Conservation (phyloP, 148 eudicot genomes). For the Rhododendron henanense region DNA sequence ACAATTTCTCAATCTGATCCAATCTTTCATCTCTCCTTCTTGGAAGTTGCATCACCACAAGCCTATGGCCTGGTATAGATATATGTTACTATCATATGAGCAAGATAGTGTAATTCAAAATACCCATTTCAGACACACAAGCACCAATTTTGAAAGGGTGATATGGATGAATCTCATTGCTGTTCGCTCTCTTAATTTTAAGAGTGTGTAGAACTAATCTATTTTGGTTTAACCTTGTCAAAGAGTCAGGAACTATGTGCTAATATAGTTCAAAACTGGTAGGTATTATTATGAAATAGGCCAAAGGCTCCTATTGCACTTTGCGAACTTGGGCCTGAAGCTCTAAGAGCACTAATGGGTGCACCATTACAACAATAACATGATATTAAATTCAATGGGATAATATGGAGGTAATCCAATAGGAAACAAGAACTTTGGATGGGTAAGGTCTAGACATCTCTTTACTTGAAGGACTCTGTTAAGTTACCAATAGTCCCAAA, state of each 20-base stretch:
- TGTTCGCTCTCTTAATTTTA: neutral
- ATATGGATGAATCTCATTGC: neutral
- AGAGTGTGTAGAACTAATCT: neutral
- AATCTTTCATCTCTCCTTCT: slow-evolving; percentile 43
- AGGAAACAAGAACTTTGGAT: neutral
- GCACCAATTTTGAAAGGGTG: neutral
- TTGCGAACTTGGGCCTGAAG: neutral
- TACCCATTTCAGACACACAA: neutral
- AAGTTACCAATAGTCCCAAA: neutral
- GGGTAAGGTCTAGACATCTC: neutral
- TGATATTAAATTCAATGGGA: neutral
- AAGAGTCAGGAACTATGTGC: neutral
- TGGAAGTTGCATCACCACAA: slow-evolving; percentile 95
- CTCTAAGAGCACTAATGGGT: neutral
- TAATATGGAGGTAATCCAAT: neutral
- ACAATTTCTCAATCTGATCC: slow-evolving; percentile 55
- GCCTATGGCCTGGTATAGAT: slow-evolving; percentile 88
- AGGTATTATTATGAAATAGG: neutral
- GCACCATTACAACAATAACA: neutral
- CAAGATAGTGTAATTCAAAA: neutral
- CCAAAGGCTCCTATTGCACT: neutral
- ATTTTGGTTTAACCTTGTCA: neutral
- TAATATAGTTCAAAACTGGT: neutral
- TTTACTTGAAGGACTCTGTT: neutral
- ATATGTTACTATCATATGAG: neutral